phyloP scores from a whole-genome alignment of 2,329 filamentous ascomycete genomes.

The Hirsutella minnesotensis region DNA sequence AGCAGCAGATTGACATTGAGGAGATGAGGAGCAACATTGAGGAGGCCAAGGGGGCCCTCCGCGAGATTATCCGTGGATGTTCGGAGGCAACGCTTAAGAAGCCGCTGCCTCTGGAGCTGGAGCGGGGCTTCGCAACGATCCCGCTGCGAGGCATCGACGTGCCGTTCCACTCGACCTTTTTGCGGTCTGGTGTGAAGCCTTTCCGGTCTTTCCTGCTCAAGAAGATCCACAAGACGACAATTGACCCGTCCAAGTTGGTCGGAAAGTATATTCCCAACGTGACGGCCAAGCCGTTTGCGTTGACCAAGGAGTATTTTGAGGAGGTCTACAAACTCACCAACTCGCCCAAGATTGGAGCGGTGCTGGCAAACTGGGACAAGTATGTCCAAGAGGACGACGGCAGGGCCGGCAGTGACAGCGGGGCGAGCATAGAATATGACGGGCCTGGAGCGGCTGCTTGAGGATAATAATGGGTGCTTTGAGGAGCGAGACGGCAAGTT shows the following conservation, averaged over 20 bases:
- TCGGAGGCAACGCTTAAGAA: slow-evolving; percentile 81
- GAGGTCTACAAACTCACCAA: slow-evolving; percentile 95
- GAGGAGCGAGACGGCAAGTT: background rate
- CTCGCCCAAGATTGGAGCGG: slow-evolving; percentile 61
- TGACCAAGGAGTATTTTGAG: slow-evolving; percentile 98
- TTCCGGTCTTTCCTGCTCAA: slow-evolving; percentile 97
- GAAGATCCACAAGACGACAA: slow-evolving; percentile 99
- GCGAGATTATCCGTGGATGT: slow-evolving; percentile 82
- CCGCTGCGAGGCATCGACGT: slow-evolving; percentile 96
- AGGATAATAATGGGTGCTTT: slow-evolving; percentile 5
- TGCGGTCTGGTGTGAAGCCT: slow-evolving; percentile 95
- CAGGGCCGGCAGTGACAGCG: slow-evolving; percentile 24
- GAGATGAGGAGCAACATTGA: slow-evolving; percentile 82
- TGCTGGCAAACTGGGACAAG: slow-evolving; percentile 78
- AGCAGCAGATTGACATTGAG: slow-evolving; percentile 94
- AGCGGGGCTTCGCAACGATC: slow-evolving; percentile 94
- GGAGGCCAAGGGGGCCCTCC: slow-evolving; percentile 79
- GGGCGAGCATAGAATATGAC: slow-evolving; percentile 27
- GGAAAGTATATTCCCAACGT: slow-evolving; percentile 99
- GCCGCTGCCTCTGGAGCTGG: slow-evolving; percentile 74
- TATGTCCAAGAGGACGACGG: slow-evolving; percentile 43
- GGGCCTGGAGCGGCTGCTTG: slow-evolving; percentile 29
- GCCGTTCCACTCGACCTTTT: slow-evolving; percentile 97
- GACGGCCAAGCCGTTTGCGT: slow-evolving; percentile 85
- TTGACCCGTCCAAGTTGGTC: slow-evolving; percentile 90